phyloP scores from a whole-genome alignment of 441 rosid species.

The Pelargonium fulgidum region DNA sequence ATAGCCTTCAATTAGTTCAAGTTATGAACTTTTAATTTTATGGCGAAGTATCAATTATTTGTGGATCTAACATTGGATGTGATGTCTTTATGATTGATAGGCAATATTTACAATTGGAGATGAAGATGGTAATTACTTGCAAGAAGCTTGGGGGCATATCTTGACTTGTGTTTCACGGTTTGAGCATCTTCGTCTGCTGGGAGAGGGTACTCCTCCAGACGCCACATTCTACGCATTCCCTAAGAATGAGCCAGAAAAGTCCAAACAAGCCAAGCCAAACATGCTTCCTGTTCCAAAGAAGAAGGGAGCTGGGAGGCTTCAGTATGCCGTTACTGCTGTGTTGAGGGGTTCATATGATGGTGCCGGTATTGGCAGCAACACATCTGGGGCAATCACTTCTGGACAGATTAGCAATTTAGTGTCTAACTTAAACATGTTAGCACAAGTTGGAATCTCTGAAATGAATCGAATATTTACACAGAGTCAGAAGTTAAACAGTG shows the following conservation, averaged over 20 bases:
- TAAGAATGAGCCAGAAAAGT: conserved; percentile 72
- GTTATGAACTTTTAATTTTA: background rate
- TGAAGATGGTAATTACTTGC: conserved; percentile 97
- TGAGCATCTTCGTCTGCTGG: conserved; percentile 97
- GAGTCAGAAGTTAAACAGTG: conserved; percentile 95
- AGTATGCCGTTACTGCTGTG: conserved; percentile 74
- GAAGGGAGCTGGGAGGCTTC: conserved; percentile 88
- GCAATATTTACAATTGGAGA: conserved; percentile 89
- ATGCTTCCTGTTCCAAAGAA: conserved; percentile 84
- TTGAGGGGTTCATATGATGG: conserved; percentile 98
- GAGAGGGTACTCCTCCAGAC: conserved; percentile 99
- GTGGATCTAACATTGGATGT: conserved; percentile 25
- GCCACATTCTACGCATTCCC: conserved; percentile 85
- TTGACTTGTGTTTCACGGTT: conserved; percentile 98
- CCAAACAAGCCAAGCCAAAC: conserved; percentile 63
- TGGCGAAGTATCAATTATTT: background rate
- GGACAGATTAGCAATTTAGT: conserved; percentile 85
- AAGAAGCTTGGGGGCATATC: conserved; percentile 99
- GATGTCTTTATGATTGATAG: conserved; percentile 34
- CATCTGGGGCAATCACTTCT: conserved; percentile 67
- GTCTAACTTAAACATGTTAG: conserved; percentile 89
- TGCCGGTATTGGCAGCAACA: conserved; percentile 67
- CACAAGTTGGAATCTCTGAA: conserved; percentile 95
- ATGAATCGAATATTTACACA: conserved; percentile 90
- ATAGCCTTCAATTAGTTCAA: no score